Evolutionary conservation across 768 basidiomycete genomes (phyloP), one percentile per base, ranked within the genome.

Genomic region (Mycena venus): DNA sequence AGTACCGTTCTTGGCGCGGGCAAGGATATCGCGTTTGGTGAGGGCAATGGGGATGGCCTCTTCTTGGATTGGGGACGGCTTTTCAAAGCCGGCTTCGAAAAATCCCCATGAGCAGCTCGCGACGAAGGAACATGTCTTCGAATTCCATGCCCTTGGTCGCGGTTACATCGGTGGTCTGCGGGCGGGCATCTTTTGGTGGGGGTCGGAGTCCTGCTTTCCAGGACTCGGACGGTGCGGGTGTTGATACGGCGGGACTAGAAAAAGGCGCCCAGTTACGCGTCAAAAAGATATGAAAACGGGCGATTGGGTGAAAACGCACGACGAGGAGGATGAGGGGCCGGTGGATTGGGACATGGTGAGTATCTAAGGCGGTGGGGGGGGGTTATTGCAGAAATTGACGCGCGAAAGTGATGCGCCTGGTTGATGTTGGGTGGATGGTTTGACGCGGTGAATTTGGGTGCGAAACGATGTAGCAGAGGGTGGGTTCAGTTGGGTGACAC

Each of bases 31-130:
- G 82, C 98, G 93, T 79, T 94, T 95, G 68, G 95, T 92, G 80
- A 99, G 92, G 44, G 97, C 97, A 79, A 96, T 92, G 68, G 98
- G 98, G 79, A 99, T 99, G 65, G 98, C 95, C 87, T 98, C 96
- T 91, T 99, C 98, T 89, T 99, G 98, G 85, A 99, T 99, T 75
- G 98, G 98, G 29, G 96, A 98, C 51, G 98, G 98, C 78, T 90
- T 93, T 86, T 99, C 98, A 82, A 97, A 98, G 70, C 98, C 98
- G 78, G 97, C 98, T 86, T 99, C 97, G 79, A 97, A 99, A n/a
- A 83, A 99, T 98, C 80, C 98, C 98, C 98, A 99, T 99, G 83
- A 99, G 92, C 74, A 99, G 92, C 85, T 99, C 98, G 78, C 98
- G 92, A 68, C 94, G 91, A 81, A 98, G 90, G 84, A 86, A 91